Evolutionary conservation across 306 rosid genomes (phyloP).

Genomic region (Prinsepia uniflora): DNA sequence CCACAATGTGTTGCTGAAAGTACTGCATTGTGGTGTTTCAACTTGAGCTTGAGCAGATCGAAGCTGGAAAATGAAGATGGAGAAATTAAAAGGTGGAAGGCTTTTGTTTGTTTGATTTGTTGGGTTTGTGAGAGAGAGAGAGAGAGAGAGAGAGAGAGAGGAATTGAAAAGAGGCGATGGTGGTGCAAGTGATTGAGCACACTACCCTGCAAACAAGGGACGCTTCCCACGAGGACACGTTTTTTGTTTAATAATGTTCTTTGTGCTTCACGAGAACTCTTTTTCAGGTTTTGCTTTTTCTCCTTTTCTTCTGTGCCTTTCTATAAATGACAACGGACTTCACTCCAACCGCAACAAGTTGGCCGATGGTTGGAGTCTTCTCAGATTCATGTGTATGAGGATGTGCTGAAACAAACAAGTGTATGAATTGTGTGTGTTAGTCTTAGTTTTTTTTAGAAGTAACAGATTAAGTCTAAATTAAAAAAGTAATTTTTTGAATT

Average conservation of each 20-base stretch:
- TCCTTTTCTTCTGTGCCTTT: conserved; percentile 32
- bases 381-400: too few species aligned
- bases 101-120: background rate
- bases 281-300: conserved; percentile 25
- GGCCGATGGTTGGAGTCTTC: too few species aligned
- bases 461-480: too few species aligned
- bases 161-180: conserved; percentile 11
- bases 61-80: background rate
- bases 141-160: background rate
- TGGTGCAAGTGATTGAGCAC: conserved; percentile 51
- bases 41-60: background rate
- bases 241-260: conserved; percentile 31
- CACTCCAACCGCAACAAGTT: conserved; percentile 23
- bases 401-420: too few species aligned
- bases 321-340: conserved; percentile 14
- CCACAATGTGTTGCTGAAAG: conserved; percentile 15
- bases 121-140: background rate
- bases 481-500: too few species aligned
- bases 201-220: conserved; percentile 59
- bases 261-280: conserved; percentile 51
- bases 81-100: background rate
- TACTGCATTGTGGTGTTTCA: background rate
- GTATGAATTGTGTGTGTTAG: too few species aligned
- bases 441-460: too few species aligned
- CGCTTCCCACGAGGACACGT: conserved; percentile 49